Percentiles rank a stretch among this genome's conserved stretches.
Evolutionary conservation across 108 stramenopile genomes (phyloP).

Genomic region (Cyclotella cryptica): DNA sequence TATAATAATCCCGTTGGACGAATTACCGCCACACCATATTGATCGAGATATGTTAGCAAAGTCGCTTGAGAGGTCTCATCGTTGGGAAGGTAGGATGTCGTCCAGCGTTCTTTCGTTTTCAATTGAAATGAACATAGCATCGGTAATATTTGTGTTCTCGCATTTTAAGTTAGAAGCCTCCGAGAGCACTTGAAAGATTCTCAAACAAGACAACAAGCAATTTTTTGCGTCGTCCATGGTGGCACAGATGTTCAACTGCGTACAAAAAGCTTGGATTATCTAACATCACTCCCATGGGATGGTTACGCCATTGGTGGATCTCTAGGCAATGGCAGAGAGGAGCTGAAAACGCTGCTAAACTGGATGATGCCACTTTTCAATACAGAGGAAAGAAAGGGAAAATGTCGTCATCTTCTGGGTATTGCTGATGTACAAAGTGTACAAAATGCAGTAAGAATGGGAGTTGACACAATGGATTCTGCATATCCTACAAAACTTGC

Average conservation of each 20-base stretch:
- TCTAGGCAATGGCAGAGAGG: slow-evolving; percentile 62
- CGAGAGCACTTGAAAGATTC: slow-evolving; percentile 56
- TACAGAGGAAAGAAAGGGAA: slow-evolving; percentile 27
- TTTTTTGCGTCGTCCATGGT: slow-evolving; percentile 68
- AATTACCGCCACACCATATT: slow-evolving; percentile 59
- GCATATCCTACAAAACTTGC: slow-evolving; percentile 69
- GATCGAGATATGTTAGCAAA: slow-evolving; percentile 28
- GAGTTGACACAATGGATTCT: slow-evolving; percentile 68
- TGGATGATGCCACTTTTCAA: slow-evolving; percentile 59
- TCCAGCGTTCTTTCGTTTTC: no score
- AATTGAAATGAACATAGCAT: no score
- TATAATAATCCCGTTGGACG: slow-evolving; percentile 74
- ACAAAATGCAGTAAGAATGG: slow-evolving; percentile 35
- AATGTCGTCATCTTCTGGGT: slow-evolving; percentile 67
- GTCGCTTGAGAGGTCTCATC: slow-evolving; percentile 57
- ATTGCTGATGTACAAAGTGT: slow-evolving; percentile 63
- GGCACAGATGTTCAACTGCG: slow-evolving; percentile 61
- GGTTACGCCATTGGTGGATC: slow-evolving; percentile 67
- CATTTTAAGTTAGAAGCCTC: slow-evolving; percentile 42
- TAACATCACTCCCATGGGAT: slow-evolving; percentile 65
- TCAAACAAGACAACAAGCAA: slow-evolving; percentile 53
- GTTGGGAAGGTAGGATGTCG: slow-evolving; percentile 47
- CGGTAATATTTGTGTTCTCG: no score
- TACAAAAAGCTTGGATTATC: slow-evolving; percentile 53
- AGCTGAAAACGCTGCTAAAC: slow-evolving; percentile 52